Evolutionary conservation across 2,329 filamentous ascomycete genomes (phyloP).

Genomic region (Ceratocystis destructans): DNA sequence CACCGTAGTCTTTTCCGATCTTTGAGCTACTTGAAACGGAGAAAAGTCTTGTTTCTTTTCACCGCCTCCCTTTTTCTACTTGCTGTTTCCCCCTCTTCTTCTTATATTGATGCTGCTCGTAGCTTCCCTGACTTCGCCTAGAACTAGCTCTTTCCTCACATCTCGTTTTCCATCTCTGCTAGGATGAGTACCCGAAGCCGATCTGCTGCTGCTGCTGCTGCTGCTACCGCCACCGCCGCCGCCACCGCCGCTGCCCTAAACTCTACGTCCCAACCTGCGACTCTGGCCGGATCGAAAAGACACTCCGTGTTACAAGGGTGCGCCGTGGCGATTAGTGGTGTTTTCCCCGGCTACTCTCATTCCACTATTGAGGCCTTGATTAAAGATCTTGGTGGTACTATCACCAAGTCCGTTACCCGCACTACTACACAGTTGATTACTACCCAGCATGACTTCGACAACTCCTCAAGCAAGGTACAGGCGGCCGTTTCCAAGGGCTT

Average conservation of each 20-base stretch:
- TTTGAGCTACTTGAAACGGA: neutral
- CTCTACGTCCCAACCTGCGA: neutral
- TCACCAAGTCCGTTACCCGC: conserved; percentile 35
- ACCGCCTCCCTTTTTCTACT: neutral
- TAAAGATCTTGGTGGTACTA: conserved; percentile 35
- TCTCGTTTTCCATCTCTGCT: neutral
- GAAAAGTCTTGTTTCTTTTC: neutral
- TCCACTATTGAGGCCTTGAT: conserved; percentile 34
- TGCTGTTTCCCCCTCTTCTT: neutral
- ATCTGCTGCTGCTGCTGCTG: neutral
- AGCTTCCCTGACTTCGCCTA: neutral
- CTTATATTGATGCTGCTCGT: neutral
- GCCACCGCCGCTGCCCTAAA: neutral
- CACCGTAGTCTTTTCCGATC: neutral
- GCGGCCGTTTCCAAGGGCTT: conserved; percentile 35
- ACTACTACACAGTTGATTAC: conserved; percentile 44
- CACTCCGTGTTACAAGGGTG: conserved; percentile 26
- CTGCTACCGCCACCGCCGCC: neutral
- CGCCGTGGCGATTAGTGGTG: conserved; percentile 45
- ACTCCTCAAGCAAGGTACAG: conserved; percentile 38
- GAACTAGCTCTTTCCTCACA: neutral
- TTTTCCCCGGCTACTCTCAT: conserved; percentile 42
- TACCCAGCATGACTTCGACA: conserved; percentile 39
- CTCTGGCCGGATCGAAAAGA: neutral
- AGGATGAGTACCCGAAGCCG: neutral